Evolutionary conservation across 2,329 filamentous ascomycete genomes (phyloP), one percentile per base, ranked within the genome.

Genomic region (Thielaviopsis musarum): DNA sequence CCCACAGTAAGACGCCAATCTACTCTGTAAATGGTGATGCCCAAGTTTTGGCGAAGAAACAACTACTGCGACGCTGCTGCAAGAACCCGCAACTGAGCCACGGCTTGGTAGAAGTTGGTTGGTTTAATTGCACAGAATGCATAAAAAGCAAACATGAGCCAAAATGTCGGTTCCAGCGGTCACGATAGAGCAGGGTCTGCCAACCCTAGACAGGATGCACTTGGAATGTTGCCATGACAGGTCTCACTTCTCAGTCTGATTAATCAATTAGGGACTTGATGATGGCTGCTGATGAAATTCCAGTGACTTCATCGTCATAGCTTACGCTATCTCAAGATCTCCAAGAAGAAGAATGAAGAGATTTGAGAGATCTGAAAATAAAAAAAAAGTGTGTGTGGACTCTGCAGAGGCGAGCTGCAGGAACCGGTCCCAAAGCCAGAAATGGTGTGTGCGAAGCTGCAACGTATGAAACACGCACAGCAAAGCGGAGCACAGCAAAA

Each of bases 401-500:
- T 22, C 15, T 30, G 57, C 57, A 58, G 57, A 58, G 34, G 22
- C 57, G 57, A 58, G 49, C 51, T 58, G 57, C 57, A 58, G 57
- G 57, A 58, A 58, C 57, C 21, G 52, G 49, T 48, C 45, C 49
- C 30, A 34, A 19, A 26, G 56, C 34, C 28, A 34, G 26, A 24
- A 21, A 54, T 34, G 24, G 34, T 21, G 30, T 34, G 30, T 34
- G 26, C 22, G 52, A 30, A 54, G 17, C 52, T 54, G 52, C 52
- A 28, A 54, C 10, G 52, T 30, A 54, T 19, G 24, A 54, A 45
- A n/a, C 13, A 45, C 15, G 10, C 13, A 45, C 15, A n/a, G 17
- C 5, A n/a, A n/a, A n/a, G n/a, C n/a, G n/a, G n/a, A n/a, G n/a
- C n/a, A n/a, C n/a, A n/a, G n/a, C n/a, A n/a, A n/a, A n/a, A n/a